Evolutionary conservation across 306 rosid species (phyloP).

Genomic region (Pyrus betulifolia): DNA sequence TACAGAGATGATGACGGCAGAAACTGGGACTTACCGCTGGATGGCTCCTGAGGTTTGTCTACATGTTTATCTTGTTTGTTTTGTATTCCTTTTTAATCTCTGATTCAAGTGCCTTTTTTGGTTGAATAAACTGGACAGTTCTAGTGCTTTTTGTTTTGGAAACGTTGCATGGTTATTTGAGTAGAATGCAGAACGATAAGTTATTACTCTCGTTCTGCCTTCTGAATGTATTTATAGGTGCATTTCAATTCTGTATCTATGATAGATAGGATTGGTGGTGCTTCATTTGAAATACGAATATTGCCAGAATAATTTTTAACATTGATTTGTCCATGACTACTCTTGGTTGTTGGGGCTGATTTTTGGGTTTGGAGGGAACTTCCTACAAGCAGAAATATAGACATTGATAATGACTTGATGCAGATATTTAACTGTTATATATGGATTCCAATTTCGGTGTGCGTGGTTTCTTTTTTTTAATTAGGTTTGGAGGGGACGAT

Average conservation of each 20-base stretch:
- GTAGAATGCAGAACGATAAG: background rate
- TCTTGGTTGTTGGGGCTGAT: background rate
- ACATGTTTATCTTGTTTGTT: background rate
- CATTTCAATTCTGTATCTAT: background rate
- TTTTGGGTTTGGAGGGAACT: background rate
- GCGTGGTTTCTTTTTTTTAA: background rate
- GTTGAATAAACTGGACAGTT: background rate
- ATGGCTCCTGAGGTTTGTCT: slow-evolving; percentile 91
- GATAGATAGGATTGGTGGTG: background rate
- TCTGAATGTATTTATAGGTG: background rate
- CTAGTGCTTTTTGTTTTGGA: background rate
- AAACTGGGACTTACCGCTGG: slow-evolving; percentile 97
- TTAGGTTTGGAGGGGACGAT: background rate
- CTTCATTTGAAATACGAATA: background rate
- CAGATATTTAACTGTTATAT: background rate
- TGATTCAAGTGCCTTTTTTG: background rate
- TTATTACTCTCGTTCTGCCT: background rate
- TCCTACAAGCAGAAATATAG: background rate
- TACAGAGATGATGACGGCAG: slow-evolving; percentile 98
- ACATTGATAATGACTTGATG: background rate
- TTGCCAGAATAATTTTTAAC: background rate
- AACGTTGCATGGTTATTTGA: background rate
- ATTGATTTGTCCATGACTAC: background rate
- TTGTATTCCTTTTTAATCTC: background rate
- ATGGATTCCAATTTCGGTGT: background rate